Base-by-base conservation (phyloP, 2,329 filamentous ascomycete genomes). In the Trichoderma koningii region DNA sequence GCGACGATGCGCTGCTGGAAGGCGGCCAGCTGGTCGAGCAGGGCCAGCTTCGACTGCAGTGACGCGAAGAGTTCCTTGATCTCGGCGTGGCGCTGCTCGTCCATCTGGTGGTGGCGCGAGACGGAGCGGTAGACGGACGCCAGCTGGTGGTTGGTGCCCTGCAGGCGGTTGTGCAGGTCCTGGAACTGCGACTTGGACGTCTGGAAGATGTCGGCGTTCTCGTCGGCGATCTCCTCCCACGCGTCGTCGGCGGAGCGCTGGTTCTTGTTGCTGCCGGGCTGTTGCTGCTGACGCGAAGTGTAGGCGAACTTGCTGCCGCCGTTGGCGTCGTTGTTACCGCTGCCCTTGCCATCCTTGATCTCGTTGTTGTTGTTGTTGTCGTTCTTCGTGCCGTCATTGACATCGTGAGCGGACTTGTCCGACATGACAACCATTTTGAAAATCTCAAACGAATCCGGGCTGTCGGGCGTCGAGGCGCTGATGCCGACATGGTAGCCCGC, bases 361-460 rank as follows among this genome's bases (percentile, higher is more conserved):
- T 76, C 71, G 23, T 78, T 76, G 65, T 60, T 79, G 77, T 28
- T 21, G 10, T 50, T 53, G 59, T 69, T 69, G 53, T 66, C 55
- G 19, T 28, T 53, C 21, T 23, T 44, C 7, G 3, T 42, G 14
- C 23, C 30, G 63, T 59, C 48, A 55, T 55, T 64, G 55, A 30
- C 38, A 52, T 64, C 69, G 66, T 67, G 59, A 41, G 68, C 73
- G 66, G 71, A 79, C 19, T 26, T 47, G 71, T 87, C 84, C 12
- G 85, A 88, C 73, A 88, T 86, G 59, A 95, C 86, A 42, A 90
- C 83, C 74, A 98, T 85, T 75, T 94, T 96, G 82, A 93, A 95
- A 69, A 97, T 77, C 78, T 99, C 95, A 73, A 97, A 96, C 5
- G 92, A 96, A 78, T 99, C 95, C 0, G 95, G 93, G 71, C 88